Conservation (phyloP, 73 alveolate genomes). For the Effrenium voratum region DNA sequence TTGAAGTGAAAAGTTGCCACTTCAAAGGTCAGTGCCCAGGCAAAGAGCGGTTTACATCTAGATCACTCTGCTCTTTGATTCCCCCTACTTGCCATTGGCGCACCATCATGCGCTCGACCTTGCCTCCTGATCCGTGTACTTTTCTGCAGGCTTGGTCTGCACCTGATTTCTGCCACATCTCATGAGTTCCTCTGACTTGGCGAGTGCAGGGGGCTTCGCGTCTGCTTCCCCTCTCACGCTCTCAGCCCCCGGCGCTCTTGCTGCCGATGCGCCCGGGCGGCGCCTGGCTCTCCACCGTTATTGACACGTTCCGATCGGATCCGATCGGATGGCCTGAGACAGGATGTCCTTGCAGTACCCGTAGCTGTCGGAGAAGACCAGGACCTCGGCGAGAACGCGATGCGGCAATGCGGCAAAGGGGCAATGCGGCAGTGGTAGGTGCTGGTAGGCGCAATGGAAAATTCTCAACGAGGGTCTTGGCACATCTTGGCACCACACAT, state of each 20-base stretch:
- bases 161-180: not conserved
- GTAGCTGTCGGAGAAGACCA: slow-evolving; percentile 54
- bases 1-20: too few relatives aligned
- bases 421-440: not conserved
- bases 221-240: not conserved
- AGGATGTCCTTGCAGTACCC: slow-evolving; percentile 80
- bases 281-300: slow-evolving; percentile 21
- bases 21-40: too few relatives aligned
- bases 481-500: not conserved
- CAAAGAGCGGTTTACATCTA: too few relatives aligned
- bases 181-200: not conserved
- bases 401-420: not conserved
- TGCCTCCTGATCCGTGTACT: slow-evolving; percentile 73
- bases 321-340: not conserved
- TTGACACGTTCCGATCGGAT: not conserved
- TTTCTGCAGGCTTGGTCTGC: slow-evolving; percentile 61
- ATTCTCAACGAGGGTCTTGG: not conserved
- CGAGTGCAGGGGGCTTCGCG: not conserved
- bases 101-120: too few relatives aligned
- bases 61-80: too few relatives aligned
- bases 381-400: not conserved
- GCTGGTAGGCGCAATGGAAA: not conserved
- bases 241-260: not conserved
- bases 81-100: too few relatives aligned
- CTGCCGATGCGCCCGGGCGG: slow-evolving; percentile 70